Conservation (phyloP, 2,329 filamentous ascomycete species). For the Aspergillus uvarum region DNA sequence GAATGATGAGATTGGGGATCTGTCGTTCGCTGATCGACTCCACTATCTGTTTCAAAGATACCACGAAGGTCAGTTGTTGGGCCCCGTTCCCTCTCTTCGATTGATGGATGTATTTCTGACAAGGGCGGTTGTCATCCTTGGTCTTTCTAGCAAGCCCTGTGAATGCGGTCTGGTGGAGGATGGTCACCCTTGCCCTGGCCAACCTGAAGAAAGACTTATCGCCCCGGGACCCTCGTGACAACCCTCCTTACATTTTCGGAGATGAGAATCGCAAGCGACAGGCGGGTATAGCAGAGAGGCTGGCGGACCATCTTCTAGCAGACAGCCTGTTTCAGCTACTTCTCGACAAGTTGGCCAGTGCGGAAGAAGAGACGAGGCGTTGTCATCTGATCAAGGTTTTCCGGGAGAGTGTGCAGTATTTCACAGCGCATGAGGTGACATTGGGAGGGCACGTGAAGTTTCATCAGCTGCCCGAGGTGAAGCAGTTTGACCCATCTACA, state of each 20-base stretch:
- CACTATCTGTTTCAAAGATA: neutral
- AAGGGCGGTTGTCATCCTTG: neutral
- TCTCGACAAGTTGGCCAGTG: neutral
- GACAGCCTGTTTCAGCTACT: neutral
- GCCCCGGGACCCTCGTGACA: neutral
- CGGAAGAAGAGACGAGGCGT: neutral
- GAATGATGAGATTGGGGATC: neutral
- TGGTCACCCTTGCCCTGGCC: neutral
- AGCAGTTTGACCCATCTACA: no score
- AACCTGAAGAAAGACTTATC: neutral
- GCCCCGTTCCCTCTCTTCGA: no score
- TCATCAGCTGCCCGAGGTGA: no score
- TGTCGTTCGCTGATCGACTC: neutral
- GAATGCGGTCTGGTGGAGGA: neutral
- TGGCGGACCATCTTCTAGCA: neutral
- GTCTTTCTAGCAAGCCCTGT: neutral
- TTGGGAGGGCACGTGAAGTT: no score
- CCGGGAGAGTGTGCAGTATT: no score
- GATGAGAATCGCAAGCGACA: neutral
- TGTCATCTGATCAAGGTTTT: no score
- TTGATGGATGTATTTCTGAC: neutral
- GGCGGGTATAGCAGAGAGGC: neutral
- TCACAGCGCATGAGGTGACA: no score
- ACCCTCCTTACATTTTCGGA: neutral
- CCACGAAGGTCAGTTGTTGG: neutral